These are phyloP conservation scores for Prunus persica DNA, from an alignment of 306 rosid genomes.

Conservation along the genomic window Prunus_persica_NCBIv2 NC_034014.1:23252501-23253000, in stretches of 20 bases:
- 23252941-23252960: conserved; percentile 80
- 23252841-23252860: conserved; percentile 39
- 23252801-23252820: conserved; percentile 16
- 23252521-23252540: no score
- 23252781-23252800: conserved; percentile 26
- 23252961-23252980: conserved; percentile 70
- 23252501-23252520: no score
- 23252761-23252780: conserved; percentile 37
- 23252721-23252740: conserved; percentile 30
- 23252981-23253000: conserved; percentile 71
- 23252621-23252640: conserved; percentile 33
- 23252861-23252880: conserved; percentile 56
- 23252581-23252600: conserved; percentile 45
- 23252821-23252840: conserved; percentile 43
- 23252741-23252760: conserved; percentile 19
- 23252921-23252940: conserved; percentile 66
- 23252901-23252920: conserved; percentile 80
- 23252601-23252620: conserved; percentile 34
- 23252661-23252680: conserved; percentile 15
- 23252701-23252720: conserved; percentile 19
- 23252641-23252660: conserved; percentile 27
- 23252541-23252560: background rate
- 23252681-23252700: conserved; percentile 41
- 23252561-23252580: background rate
- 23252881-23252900: conserved; percentile 68